Percentiles rank a stretch among this genome's conserved stretches.
Evolutionary conservation across 129 eudicot species (phyloP).

Genomic region (Arctium lappa): DNA sequence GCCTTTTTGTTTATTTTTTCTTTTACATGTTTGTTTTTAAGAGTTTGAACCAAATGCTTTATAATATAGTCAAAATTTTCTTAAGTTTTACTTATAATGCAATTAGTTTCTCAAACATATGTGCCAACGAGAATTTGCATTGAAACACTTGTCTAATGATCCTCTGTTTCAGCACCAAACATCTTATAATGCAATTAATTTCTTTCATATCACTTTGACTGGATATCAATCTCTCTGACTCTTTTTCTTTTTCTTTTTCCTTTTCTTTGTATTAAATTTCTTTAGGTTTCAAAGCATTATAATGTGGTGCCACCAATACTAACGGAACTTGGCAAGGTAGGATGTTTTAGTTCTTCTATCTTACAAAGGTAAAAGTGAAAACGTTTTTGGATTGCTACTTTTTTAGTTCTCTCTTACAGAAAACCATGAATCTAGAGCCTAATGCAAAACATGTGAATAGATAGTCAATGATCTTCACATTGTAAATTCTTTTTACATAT

Average conservation of each 20-base stretch:
- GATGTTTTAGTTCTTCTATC: slow-evolving; percentile 2
- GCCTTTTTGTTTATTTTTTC: too few species aligned
- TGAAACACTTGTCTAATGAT: slow-evolving; percentile 89
- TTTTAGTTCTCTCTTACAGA: neutral
- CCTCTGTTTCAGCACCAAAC: slow-evolving; percentile 59
- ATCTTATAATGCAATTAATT: neutral
- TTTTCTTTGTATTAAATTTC: neutral
- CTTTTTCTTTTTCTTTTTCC: neutral
- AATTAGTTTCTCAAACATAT: too few species aligned
- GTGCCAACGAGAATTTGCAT: slow-evolving; percentile 61
- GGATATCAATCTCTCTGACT: slow-evolving; percentile 3
- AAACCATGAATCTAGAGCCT: neutral
- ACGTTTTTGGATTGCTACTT: neutral
- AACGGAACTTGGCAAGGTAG: slow-evolving; percentile 93
- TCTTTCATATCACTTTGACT: neutral
- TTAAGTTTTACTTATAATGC: too few species aligned
- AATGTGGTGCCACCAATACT: slow-evolving; percentile 96
- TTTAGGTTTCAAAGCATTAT: slow-evolving; percentile 89
- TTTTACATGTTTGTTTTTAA: too few species aligned
- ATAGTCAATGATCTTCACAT: neutral
- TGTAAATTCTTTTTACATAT: neutral
- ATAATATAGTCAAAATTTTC: too few species aligned
- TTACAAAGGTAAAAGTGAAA: neutral
- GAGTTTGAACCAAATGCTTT: too few species aligned
- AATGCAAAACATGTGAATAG: neutral